Base-by-base conservation (phyloP, 2,329 filamentous ascomycete genomes). In the Fusarium sp. region DNA sequence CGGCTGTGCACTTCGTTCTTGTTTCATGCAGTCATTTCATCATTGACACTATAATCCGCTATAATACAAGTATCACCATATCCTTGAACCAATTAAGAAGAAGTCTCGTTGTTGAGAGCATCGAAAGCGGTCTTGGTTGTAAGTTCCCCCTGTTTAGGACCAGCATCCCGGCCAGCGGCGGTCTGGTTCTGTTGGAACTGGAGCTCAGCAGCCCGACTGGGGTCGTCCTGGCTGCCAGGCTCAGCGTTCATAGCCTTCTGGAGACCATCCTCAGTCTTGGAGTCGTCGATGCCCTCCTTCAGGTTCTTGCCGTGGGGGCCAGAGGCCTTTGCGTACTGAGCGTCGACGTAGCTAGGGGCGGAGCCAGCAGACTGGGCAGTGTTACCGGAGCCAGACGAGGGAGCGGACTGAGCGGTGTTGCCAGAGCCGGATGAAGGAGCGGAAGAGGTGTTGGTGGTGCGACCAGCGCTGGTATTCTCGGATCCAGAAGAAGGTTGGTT, bases 221-320 rank as follows among this genome's bases (percentile, higher is more conserved):
- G 82, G 63, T 84, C 82, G 53, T 81, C 71, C 65, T 77, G 72
- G 6, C 76, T 78, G 3, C 82, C 82, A 56, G 79, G 77, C 64
- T 82, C 77, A 4, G 76, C 65, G 49, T 73, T 69, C 57, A 81
- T 71, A 3, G 77, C 74, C 57, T 75, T 77, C 68, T 75, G 70
- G 33, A 75, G 53, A 5, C 73, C 77, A 53, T 79, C 76, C 48
- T 74, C 57, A 4, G 70, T 70, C 45, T 71, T 70, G 9, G 69
- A 63, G 6, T 72, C 51, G 44, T 74, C 74, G 27, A 78, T 74
- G 9, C 71, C 74, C 48, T 79, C 76, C 31, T 77, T 72, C 17
- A 79, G 54, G 51, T 80, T 79, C 70, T 78, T 80, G 55, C 79
- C 77, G 59, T 80, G 78, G 0, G 77, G 78, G 3, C 77, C 75